These are phyloP conservation scores for Ophiocordyceps sinensis DNA, from an alignment of 2,329 filamentous ascomycete genomes.

Conservation along the genomic window DNA sequence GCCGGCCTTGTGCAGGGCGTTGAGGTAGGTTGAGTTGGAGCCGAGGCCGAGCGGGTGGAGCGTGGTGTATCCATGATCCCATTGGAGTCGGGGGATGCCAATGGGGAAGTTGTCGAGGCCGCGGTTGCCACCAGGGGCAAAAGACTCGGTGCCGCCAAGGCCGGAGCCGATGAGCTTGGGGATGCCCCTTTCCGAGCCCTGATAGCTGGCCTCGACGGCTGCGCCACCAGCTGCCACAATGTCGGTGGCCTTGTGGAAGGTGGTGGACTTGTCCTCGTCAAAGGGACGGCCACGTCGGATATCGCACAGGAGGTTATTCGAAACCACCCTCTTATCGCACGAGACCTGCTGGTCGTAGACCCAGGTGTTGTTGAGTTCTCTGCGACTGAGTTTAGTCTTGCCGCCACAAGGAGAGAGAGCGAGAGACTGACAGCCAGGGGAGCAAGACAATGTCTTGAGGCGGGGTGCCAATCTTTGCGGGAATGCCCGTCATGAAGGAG, in stretches of 20 bases:
- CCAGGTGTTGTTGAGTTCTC: constrained; percentile 20
- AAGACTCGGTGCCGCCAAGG: constrained; percentile 5
- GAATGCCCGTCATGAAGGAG: constrained; percentile 15
- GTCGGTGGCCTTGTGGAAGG: constrained; percentile 3
- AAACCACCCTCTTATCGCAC: constrained; percentile 7
- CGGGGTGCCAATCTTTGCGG: constrained; percentile 11
- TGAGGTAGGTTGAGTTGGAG: constrained; percentile 16
- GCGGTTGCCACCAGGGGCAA: neutral
- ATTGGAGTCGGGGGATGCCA: constrained; percentile 11
- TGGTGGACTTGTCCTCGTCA: neutral
- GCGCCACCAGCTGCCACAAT: constrained; percentile 9
- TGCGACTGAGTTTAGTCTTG: constrained; percentile 5
- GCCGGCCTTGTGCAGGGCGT: constrained; percentile 6
- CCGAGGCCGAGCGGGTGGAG: constrained; percentile 15
- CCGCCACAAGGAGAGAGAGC: no score
- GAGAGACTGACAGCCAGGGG: constrained; percentile 15
- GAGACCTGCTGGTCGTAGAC: constrained; percentile 14
- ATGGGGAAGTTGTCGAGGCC: constrained; percentile 9
- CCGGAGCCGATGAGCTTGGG: constrained; percentile 8
- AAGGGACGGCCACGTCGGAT: neutral
- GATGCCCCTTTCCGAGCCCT: constrained; percentile 9
- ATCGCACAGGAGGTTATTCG: neutral
- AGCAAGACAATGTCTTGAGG: constrained; percentile 13
- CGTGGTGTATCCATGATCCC: constrained; percentile 12
- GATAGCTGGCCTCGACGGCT: constrained; percentile 2